A percentile compares a stretch with the other conserved stretches of the same genome.
phyloP scores from a whole-genome alignment of 495 filamentous ascomycete species.

The Cenococcum geophilum region DNA sequence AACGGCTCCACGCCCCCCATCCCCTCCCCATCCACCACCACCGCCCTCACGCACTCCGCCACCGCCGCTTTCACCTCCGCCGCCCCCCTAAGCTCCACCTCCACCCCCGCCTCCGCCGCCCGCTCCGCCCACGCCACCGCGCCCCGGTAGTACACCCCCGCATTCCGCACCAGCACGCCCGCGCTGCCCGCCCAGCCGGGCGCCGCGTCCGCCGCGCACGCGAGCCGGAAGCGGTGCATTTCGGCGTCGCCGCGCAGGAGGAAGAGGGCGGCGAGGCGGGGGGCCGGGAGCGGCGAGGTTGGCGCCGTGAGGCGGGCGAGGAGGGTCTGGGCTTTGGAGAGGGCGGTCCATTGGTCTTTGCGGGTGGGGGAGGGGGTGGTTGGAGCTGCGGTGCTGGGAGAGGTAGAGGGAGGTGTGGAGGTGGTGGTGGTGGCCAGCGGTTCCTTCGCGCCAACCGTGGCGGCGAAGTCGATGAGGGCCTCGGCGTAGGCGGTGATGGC shows the following conservation, averaged over 20 bases:
- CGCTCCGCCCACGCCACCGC: conserved; percentile 46
- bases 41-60: conserved; percentile 30
- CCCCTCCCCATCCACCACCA: conserved; percentile 17
- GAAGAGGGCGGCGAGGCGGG: conserved; percentile 54
- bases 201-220: conserved; percentile 45
- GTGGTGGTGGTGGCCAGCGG: too few relatives aligned
- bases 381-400: too few relatives aligned
- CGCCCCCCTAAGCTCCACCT: conserved; percentile 1
- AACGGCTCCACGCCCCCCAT: background rate
- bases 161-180: conserved; percentile 52
- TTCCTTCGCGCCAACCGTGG: conserved; percentile 21
- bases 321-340: conserved; percentile 48
- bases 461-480: conserved; percentile 50
- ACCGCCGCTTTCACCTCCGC: conserved; percentile 41
- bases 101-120: conserved; percentile 40
- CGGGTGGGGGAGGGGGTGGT: background rate
- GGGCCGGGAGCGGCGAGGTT: conserved; percentile 41
- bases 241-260: conserved; percentile 58
- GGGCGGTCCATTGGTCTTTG: conserved; percentile 21
- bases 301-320: conserved; percentile 48
- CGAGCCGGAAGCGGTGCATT: conserved; percentile 52
- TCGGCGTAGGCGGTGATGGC: conserved; percentile 55
- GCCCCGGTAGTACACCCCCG: conserved; percentile 59
- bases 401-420: too few relatives aligned
- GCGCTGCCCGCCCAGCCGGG: conserved; percentile 45